A percentile compares a stretch with the other conserved stretches of the same genome.
Evolutionary conservation across 164 flowering plant genomes (phyloP).

Genomic region (Umbilicus rupestris): DNA sequence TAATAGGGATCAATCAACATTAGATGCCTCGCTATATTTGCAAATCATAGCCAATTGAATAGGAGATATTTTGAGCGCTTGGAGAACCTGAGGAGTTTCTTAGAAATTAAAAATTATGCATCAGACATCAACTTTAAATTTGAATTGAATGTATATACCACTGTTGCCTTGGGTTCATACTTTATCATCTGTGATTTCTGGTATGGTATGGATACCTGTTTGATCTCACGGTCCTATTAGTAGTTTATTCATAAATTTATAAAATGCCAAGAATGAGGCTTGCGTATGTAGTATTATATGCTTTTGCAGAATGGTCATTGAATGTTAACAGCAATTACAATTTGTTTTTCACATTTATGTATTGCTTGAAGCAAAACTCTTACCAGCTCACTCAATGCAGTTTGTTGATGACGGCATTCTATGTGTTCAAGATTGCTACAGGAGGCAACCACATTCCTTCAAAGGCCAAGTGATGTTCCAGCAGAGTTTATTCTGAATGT

Average conservation of each 20-base stretch:
- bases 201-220: background rate
- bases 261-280: background rate
- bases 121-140: background rate
- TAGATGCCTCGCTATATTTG: too few relatives aligned
- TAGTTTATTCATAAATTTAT: background rate
- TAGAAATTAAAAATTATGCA: background rate
- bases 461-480: constrained; percentile 32
- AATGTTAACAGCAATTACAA: background rate
- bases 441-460: constrained; percentile 53
- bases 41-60: too few relatives aligned
- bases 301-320: background rate
- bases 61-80: too few relatives aligned
- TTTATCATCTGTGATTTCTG: background rate
- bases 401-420: constrained; percentile 50
- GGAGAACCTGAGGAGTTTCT: too few relatives aligned
- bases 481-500: background rate
- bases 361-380: constrained; percentile 1
- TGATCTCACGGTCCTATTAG: background rate
- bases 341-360: background rate
- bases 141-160: background rate
- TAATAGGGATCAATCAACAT: too few relatives aligned
- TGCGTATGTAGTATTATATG: background rate
- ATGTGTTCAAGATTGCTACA: constrained; percentile 41
- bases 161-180: background rate
- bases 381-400: constrained; percentile 25